Conservation (phyloP, 805 yeast genomes). For the Tetrapisispora arboricola region DNA sequence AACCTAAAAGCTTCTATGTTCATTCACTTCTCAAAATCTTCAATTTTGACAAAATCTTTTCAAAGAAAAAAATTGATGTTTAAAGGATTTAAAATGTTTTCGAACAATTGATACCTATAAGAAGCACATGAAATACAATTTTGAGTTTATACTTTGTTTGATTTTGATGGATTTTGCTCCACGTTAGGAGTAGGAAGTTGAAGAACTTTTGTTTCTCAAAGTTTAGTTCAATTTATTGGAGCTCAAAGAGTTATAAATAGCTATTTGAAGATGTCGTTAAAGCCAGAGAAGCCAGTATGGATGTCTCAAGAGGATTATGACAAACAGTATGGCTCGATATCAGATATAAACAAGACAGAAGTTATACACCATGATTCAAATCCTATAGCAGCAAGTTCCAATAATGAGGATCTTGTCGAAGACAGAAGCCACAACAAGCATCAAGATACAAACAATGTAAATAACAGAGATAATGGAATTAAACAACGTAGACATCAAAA, state of each 20-base stretch:
- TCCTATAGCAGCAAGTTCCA: no score
- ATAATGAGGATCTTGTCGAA: no score
- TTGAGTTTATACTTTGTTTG: no score
- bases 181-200: no score
- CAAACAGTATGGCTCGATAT: slow-evolving; percentile 13
- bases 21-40: not conserved
- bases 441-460: not conserved
- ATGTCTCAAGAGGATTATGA: slow-evolving; percentile 32
- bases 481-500: slow-evolving; percentile 15
- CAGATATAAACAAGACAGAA: not conserved
- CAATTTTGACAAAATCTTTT: no score
- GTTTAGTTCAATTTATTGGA: no score
- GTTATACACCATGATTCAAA: not conserved
- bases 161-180: no score
- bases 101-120: no score
- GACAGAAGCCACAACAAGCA: not conserved
- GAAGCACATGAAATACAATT: no score
- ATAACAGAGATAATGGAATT: not conserved
- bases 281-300: slow-evolving; percentile 30
- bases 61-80: not conserved
- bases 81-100: not conserved
- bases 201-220: no score
- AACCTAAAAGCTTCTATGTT: no score
- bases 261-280: slow-evolving; percentile 1
- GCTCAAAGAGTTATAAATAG: no score